Percentiles rank a stretch among this genome's conserved stretches.
Evolutionary conservation across 768 basidiomycete species (phyloP).

Genomic region (Pholiota conissans): DNA sequence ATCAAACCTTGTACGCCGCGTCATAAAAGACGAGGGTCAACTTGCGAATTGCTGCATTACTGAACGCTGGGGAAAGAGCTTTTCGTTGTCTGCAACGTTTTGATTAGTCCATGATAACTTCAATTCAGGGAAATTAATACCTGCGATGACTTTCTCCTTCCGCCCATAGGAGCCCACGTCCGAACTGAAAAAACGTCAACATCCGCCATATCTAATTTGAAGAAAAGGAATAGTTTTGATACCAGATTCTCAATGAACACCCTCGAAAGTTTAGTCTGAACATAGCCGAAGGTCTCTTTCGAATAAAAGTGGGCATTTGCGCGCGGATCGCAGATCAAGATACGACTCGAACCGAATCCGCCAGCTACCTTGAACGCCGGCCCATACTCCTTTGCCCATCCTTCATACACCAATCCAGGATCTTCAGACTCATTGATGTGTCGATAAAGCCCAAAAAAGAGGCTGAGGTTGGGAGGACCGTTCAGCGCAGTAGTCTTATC

Average conservation of each 20-base stretch:
- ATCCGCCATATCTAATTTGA: background rate
- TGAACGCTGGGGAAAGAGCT: slow-evolving; percentile 52
- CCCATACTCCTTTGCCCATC: slow-evolving; percentile 27
- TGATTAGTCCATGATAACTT: background rate
- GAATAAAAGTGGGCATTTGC: slow-evolving; percentile 52
- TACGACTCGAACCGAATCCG: slow-evolving; percentile 29
- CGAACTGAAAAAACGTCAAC: slow-evolving; percentile 30
- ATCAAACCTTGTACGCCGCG: slow-evolving; percentile 45
- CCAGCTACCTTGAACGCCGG: slow-evolving; percentile 39
- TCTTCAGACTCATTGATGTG: slow-evolving; percentile 10
- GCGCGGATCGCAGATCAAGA: slow-evolving; percentile 48
- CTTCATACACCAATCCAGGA: slow-evolving; percentile 19
- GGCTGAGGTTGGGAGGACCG: slow-evolving; percentile 1
- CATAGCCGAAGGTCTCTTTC: slow-evolving; percentile 49
- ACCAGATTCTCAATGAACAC: slow-evolving; percentile 41
- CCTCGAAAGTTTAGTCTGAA: slow-evolving; percentile 34
- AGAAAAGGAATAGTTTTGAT: background rate
- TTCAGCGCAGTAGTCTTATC: background rate
- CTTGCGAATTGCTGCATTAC: slow-evolving; percentile 47
- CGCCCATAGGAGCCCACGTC: slow-evolving; percentile 38
- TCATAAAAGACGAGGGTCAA: slow-evolving; percentile 50
- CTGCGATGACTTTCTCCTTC: slow-evolving; percentile 49
- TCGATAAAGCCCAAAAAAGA: slow-evolving; percentile 10
- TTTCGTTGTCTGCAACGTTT: slow-evolving; percentile 41
- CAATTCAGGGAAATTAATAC: slow-evolving; percentile 17